Conservation (phyloP, 352 stramenopile species). For the Pythium apleroticum region DNA sequence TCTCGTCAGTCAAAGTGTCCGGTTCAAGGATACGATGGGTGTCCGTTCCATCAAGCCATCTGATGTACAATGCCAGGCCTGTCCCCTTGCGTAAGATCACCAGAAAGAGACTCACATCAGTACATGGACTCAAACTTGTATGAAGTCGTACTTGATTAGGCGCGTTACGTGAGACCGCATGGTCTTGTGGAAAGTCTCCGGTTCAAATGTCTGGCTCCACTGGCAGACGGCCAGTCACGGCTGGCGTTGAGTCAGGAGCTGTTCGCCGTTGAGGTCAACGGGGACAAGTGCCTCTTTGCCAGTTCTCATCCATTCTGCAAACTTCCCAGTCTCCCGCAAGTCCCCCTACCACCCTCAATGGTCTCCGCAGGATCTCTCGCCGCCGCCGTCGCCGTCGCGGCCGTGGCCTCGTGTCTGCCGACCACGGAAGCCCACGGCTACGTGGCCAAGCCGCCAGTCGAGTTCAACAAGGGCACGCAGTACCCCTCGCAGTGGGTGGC, state of each 20-base stretch:
- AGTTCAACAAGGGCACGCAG: constrained; percentile 19
- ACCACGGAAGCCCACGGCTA: constrained; percentile 5
- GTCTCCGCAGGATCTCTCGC: neutral
- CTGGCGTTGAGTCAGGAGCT: neutral
- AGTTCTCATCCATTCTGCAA: neutral
- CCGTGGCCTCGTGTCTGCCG: neutral
- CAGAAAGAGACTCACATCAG: too few species aligned
- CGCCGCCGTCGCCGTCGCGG: neutral
- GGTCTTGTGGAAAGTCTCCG: too few species aligned
- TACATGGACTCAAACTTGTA: too few species aligned
- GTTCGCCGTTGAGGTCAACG: neutral
- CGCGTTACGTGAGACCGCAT: too few species aligned
- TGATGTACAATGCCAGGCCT: too few species aligned
- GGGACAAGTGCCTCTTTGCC: neutral
- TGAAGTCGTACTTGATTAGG: too few species aligned
- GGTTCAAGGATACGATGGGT: neutral
- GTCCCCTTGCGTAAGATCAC: too few species aligned
- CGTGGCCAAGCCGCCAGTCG: constrained; percentile 7
- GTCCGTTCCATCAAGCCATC: too few species aligned
- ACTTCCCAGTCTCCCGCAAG: constrained; percentile 5
- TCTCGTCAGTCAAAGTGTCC: neutral
- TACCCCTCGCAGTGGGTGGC: constrained; percentile 8
- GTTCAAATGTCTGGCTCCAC: too few species aligned
- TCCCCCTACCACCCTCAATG: constrained; percentile 23
- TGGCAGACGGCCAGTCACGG: too few species aligned